Conservation (phyloP, 305 asterid genomes). For the Solanum hybrid region DNA sequence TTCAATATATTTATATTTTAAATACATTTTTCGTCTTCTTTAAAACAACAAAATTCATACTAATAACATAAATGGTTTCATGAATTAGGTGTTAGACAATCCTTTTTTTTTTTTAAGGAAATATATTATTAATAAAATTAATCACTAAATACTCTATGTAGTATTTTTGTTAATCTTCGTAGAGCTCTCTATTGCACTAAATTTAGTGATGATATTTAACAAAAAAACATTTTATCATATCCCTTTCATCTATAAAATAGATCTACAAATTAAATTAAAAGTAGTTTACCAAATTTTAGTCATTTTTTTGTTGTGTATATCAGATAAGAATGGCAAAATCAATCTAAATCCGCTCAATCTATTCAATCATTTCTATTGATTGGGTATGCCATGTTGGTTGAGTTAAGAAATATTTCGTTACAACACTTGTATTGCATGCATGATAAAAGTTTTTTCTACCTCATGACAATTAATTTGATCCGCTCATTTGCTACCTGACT, state of each 20-base stretch:
- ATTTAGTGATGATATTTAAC: background rate
- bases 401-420: background rate
- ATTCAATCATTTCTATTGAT: background rate
- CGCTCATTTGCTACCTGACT: background rate
- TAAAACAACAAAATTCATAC: background rate
- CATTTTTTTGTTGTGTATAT: background rate
- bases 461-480: background rate
- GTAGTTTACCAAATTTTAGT: background rate
- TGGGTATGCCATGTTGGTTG: background rate
- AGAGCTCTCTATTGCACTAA: background rate
- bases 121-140: background rate
- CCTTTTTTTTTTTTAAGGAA: background rate
- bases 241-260: background rate
- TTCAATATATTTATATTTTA: background rate
- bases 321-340: background rate
- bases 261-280: background rate
- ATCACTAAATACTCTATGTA: background rate
- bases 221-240: background rate
- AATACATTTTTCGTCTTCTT: background rate
- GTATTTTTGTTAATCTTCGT: background rate
- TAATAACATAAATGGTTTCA: background rate
- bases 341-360: background rate
- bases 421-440: background rate
- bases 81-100: background rate
- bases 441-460: background rate